Conservation (phyloP, 371 early-diverging fungal genomes). For the Funneliformis caledonium region DNA sequence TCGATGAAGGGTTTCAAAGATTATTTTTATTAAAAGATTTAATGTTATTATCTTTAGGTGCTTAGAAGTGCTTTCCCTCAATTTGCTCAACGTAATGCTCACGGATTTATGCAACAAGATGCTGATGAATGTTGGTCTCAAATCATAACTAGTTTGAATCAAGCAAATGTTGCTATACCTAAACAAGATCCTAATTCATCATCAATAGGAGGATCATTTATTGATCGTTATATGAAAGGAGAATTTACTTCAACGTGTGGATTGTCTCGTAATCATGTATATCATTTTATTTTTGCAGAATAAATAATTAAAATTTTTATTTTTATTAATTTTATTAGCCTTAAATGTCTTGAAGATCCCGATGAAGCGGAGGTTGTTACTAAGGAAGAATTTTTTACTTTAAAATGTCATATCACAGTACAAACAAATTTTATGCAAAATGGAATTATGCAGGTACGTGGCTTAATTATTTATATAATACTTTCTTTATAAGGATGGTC, state of each 20-base stretch:
- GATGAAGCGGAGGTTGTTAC: slow-evolving; percentile 70
- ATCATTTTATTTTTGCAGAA: neutral
- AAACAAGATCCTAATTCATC: neutral
- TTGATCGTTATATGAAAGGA: slow-evolving; percentile 87
- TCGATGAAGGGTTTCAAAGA: neutral
- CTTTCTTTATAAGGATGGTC: neutral
- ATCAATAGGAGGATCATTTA: slow-evolving; percentile 51
- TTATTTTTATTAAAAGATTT: neutral
- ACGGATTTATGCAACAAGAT: slow-evolving; percentile 92
- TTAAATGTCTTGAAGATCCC: slow-evolving; percentile 81
- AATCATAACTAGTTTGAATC: slow-evolving; percentile 66
- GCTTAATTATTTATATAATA: slow-evolving; percentile 15
- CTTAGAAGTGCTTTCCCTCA: slow-evolving; percentile 85
- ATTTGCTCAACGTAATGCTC: slow-evolving; percentile 78
- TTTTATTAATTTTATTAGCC: slow-evolving; percentile 46
- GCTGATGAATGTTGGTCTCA: slow-evolving; percentile 97
- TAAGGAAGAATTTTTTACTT: slow-evolving; percentile 75
- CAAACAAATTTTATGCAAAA: slow-evolving; percentile 70
- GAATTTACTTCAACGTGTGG: slow-evolving; percentile 65
- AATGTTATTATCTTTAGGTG: slow-evolving; percentile 49
- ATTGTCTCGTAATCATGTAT: slow-evolving; percentile 3
- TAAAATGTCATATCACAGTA: slow-evolving; percentile 82
- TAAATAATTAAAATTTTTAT: neutral
- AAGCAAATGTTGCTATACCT: slow-evolving; percentile 65
- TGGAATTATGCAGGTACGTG: slow-evolving; percentile 59